These are phyloP conservation scores for Quercus robur DNA, from an alignment of 306 rosid species.

Conservation along the genomic window DNA sequence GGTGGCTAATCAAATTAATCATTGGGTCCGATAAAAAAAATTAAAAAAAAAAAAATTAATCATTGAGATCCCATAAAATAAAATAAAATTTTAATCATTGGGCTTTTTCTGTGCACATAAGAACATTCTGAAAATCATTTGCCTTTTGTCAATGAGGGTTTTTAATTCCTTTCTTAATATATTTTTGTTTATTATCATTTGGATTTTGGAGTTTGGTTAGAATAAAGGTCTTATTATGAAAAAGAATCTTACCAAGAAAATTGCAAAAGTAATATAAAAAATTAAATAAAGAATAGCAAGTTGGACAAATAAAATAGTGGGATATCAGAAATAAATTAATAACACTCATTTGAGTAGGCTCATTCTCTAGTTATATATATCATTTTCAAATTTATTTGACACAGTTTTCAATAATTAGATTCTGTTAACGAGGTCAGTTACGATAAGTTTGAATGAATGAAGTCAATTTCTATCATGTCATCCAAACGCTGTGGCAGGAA, in stretches of 20 bases:
- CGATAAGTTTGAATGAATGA: slow-evolving; percentile 23
- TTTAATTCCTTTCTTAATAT: background rate
- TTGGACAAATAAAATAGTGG: background rate
- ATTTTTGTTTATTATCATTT: background rate
- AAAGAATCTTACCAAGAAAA: slow-evolving; percentile 33
- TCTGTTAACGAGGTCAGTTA: slow-evolving; percentile 31
- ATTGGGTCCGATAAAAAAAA: slow-evolving; percentile 2
- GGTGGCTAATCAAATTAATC: slow-evolving; percentile 42
- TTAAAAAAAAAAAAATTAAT: slow-evolving; percentile 35
- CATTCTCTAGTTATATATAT: slow-evolving; percentile 14
- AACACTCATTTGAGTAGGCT: slow-evolving; percentile 21
- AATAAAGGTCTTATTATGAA: slow-evolving; percentile 12
- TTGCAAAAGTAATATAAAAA: background rate
- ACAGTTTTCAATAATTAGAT: slow-evolving; percentile 48
- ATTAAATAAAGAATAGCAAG: slow-evolving; percentile 4
- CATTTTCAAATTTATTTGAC: slow-evolving; percentile 33
- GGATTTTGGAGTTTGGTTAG: background rate
- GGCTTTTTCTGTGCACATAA: slow-evolving; percentile 2
- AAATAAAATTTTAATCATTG: slow-evolving; percentile 33
- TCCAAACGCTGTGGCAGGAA: slow-evolving; percentile 18
- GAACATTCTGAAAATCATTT: slow-evolving; percentile 26
- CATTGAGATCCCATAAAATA: slow-evolving; percentile 11
- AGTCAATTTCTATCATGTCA: slow-evolving; percentile 12
- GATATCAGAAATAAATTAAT: slow-evolving; percentile 3
- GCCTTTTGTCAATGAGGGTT: background rate